A percentile compares a stretch with the other conserved stretches of the same genome.
phyloP scores from a whole-genome alignment of 2,329 filamentous ascomycete species.

The Alternaria rosae region DNA sequence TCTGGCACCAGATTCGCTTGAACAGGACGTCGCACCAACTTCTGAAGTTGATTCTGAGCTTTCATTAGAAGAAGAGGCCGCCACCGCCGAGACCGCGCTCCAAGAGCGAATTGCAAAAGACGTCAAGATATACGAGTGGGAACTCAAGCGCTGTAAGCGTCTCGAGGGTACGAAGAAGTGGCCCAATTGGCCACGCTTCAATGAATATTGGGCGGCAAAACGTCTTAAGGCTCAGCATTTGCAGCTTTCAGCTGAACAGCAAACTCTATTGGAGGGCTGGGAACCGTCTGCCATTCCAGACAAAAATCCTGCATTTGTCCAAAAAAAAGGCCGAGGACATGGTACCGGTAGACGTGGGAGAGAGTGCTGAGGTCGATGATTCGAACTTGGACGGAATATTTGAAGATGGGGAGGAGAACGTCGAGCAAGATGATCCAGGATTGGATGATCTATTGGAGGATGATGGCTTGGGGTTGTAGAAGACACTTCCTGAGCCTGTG shows the following conservation, averaged over 20 bases:
- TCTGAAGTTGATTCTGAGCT: not conserved
- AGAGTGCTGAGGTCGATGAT: not conserved
- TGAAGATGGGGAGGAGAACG: not conserved
- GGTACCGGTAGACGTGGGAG: not conserved
- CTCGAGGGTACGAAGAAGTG: not conserved
- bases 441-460: not conserved
- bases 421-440: not conserved
- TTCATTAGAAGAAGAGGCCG: not conserved
- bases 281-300: not conserved
- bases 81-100: not conserved
- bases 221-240: not conserved
- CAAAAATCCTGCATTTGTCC: not conserved
- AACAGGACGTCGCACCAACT: accelerated
- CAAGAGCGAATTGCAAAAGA: not conserved
- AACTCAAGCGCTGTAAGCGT: not conserved
- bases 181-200: not conserved
- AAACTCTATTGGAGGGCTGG: not conserved
- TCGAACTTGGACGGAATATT: not conserved
- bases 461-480: accelerated
- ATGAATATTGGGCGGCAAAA: not conserved
- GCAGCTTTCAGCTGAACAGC: not conserved
- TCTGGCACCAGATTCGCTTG: too few relatives aligned
- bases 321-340: not conserved
- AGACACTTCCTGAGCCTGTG: too few relatives aligned
- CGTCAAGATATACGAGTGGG: not conserved